Evolutionary conservation across 2,329 filamentous ascomycete species (phyloP).

Genomic region (Lecanicillium sp.): DNA sequence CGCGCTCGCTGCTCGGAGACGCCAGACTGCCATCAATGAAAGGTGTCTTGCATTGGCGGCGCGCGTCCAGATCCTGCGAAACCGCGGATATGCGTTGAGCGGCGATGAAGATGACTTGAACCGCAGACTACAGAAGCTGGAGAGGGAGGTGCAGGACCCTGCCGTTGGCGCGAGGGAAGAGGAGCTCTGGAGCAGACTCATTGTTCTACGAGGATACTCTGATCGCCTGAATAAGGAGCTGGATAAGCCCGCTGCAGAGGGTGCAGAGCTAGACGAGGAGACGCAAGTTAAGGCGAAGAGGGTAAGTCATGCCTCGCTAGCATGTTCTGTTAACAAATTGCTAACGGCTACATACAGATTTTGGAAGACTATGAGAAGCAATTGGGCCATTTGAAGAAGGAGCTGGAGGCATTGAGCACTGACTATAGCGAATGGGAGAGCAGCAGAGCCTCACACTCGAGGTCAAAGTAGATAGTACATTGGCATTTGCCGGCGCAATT

Average conservation of each 20-base stretch:
- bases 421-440: constrained; percentile 50
- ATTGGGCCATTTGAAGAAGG: constrained; percentile 65
- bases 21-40: constrained; percentile 64
- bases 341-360: constrained; percentile 42
- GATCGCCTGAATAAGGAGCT: constrained; percentile 66
- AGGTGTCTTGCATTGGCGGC: constrained; percentile 67
- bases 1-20: constrained; percentile 61
- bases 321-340: neutral
- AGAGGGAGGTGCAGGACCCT: constrained; percentile 65
- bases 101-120: constrained; percentile 72
- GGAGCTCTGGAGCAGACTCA: constrained; percentile 78
- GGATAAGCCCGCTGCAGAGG: constrained; percentile 54
- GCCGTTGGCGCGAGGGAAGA: constrained; percentile 68
- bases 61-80: constrained; percentile 72
- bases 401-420: constrained; percentile 54
- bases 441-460: constrained; percentile 32
- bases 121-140: constrained; percentile 60
- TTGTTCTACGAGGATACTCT: constrained; percentile 64
- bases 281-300: constrained; percentile 66
- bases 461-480: constrained; percentile 16
- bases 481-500: neutral
- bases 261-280: constrained; percentile 57
- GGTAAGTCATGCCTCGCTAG: constrained; percentile 34
- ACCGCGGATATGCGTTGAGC: constrained; percentile 72
- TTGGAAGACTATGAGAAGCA: constrained; percentile 77